Evolutionary conservation across 345 rosid genomes (phyloP), one percentile per base, ranked within the genome.

Genomic region (Populus nigra): DNA sequence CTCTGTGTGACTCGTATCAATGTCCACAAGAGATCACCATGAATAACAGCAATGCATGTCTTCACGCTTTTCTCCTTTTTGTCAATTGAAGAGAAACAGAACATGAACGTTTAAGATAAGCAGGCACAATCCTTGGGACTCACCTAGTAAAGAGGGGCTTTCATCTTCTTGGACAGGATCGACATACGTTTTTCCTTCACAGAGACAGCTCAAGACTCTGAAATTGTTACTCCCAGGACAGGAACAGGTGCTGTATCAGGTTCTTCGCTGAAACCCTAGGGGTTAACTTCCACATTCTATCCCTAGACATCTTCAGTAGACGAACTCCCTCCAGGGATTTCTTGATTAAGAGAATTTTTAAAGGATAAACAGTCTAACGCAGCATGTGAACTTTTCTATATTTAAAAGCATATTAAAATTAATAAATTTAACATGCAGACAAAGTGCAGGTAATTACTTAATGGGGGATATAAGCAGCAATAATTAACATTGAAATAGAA

Each of bases 161-260:
- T 47, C 13, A 63, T 71, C 43, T 59, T 78, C 88, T 7, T 61
- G 66, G 63, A 80, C 20, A 72, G 73, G 47, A 72, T 72, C 88
- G 33, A 31, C 47, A 33, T 63, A 18, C 22, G 69, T 59, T 82
- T 78, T 61, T 86, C 85, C 75, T 66, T 79, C 12, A 59, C 45
- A 78, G 84, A 76, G 63, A 68, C 45, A 6, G n/a, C 65, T 69
- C 61, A 66, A 66, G 77, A 79, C 68, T 87, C 81, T 57, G 87
- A 70, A 73, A 41, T 49, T 62, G 50, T 55, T 38, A 50, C 71
- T 43, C 20, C 77, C 22, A 27, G 76, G 20, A 45, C 67, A 74
- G 73, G 63, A 63, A 59, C 62, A 29, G 74, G n/a, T 45, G 36
- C 68, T 66, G 65, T 76, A 70, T 79, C 68, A 38, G 78, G 77